phyloP scores from a whole-genome alignment of 1,139 yeast genomes.

The Yamadazyma jaroonii region DNA sequence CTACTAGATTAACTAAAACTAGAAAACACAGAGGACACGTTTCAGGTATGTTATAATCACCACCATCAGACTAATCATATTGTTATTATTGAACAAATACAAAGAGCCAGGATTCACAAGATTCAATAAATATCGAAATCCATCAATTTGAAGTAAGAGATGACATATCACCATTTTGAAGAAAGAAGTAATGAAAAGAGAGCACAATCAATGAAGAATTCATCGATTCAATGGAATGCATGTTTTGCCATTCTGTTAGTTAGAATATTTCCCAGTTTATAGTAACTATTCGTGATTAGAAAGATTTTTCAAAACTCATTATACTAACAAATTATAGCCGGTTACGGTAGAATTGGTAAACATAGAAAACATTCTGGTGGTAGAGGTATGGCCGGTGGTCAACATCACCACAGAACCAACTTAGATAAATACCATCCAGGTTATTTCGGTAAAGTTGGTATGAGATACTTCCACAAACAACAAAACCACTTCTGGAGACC shows the following conservation, averaged over 20 bases:
- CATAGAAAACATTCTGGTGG: slow-evolving; percentile 99
- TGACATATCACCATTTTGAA: too few relatives aligned
- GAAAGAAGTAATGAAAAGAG: too few relatives aligned
- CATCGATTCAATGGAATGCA: too few relatives aligned
- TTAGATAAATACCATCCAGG: slow-evolving; percentile 99
- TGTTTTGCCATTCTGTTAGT: too few relatives aligned
- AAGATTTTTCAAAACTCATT: not conserved
- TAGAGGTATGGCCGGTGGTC: slow-evolving; percentile 99
- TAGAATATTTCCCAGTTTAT: too few relatives aligned
- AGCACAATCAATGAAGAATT: too few relatives aligned
- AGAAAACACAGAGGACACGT: slow-evolving; percentile 99
- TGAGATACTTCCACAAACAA: slow-evolving; percentile 99
- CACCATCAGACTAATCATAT: not conserved
- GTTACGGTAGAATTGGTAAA: slow-evolving; percentile 99
- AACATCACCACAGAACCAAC: slow-evolving; percentile 99
- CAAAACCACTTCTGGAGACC: slow-evolving; percentile 97
- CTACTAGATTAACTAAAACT: slow-evolving; percentile 99
- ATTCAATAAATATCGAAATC: too few relatives aligned
- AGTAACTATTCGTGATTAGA: too few relatives aligned
- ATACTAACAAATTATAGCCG: slow-evolving; percentile 69
- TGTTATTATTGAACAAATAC: too few relatives aligned
- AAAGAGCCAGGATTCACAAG: too few relatives aligned
- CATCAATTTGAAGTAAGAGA: too few relatives aligned
- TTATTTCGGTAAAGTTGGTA: slow-evolving; percentile 99
- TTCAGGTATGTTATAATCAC: slow-evolving; percentile 69